Evolutionary conservation across 495 filamentous ascomycete species (phyloP).

Genomic region (Penicillium desertorum): DNA sequence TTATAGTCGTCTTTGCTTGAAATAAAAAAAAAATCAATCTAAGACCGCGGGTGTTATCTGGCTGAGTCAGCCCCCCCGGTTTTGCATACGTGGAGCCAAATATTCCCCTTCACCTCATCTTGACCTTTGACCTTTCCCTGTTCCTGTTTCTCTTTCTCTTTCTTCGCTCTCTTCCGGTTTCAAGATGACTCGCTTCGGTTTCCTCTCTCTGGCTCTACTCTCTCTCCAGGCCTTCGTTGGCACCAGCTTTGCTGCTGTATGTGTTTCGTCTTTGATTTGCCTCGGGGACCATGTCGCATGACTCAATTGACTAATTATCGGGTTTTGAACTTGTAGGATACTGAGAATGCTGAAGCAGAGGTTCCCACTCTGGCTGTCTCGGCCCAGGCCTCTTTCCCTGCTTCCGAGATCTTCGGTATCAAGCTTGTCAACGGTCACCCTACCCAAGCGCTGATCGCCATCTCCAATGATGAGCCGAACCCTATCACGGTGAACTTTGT

Average conservation of each 20-base stretch:
- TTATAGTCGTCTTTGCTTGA: conserved; percentile 11
- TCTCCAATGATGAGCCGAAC: conserved; percentile 79
- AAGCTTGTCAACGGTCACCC: conserved; percentile 92
- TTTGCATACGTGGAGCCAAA: conserved; percentile 25
- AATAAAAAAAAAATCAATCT: conserved; percentile 14
- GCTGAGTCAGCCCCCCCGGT: conserved; percentile 13
- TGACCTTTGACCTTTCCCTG: conserved; percentile 6
- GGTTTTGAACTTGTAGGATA: conserved; percentile 30
- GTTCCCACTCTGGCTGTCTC: conserved; percentile 68
- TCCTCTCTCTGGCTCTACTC: conserved; percentile 67
- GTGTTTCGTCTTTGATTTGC: conserved; percentile 30
- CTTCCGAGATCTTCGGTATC: conserved; percentile 88
- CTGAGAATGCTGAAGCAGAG: conserved; percentile 49
- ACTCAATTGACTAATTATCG: conserved; percentile 28
- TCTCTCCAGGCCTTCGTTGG: conserved; percentile 66
- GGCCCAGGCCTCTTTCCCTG: conserved; percentile 76
- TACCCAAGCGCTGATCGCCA: conserved; percentile 76
- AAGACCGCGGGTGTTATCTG: conserved; percentile 13
- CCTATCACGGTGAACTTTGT: conserved; percentile 75
- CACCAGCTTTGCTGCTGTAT: conserved; percentile 60
- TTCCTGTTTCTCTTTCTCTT: conserved; percentile 16
- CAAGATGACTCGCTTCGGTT: conserved; percentile 72
- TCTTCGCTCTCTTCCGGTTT: conserved; percentile 21
- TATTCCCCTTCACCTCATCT: conserved; percentile 12
- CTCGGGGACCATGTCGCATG: not conserved